Percentiles rank a stretch among this genome's conserved stretches.
phyloP scores from a whole-genome alignment of 176 grass and related monocot species.

The Aechmea fasciata region DNA sequence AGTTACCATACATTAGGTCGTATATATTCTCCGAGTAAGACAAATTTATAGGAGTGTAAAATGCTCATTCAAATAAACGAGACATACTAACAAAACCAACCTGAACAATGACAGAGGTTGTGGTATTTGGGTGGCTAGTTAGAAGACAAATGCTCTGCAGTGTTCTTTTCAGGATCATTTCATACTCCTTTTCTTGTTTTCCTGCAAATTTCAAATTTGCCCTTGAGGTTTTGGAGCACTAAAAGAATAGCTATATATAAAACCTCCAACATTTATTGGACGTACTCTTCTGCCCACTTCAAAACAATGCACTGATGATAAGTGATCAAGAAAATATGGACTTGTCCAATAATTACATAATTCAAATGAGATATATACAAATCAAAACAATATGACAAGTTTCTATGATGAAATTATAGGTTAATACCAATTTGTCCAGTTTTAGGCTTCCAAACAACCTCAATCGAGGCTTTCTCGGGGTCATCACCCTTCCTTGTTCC shows the following conservation, averaged over 20 bases:
- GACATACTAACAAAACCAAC: conserved; percentile 15
- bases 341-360: background rate
- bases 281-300: background rate
- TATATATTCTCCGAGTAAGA: too few relatives aligned
- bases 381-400: background rate
- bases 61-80: background rate
- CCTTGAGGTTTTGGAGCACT: background rate
- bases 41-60: too few relatives aligned
- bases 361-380: too few relatives aligned
- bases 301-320: too few relatives aligned
- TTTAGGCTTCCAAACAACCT: conserved; percentile 92
- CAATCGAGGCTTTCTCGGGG: conserved; percentile 79
- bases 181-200: conserved; percentile 69
- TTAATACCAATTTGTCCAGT: conserved; percentile 64
- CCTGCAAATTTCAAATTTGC: conserved; percentile 29
- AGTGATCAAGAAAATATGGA: too few relatives aligned
- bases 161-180: conserved; percentile 79
- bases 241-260: background rate
- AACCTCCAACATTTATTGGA: too few relatives aligned
- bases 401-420: background rate
- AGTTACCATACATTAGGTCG: too few relatives aligned
- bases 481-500: conserved; percentile 82
- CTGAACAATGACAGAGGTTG: conserved; percentile 72
- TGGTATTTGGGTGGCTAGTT: conserved; percentile 82
- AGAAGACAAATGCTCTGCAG: conserved; percentile 79